phyloP scores from a whole-genome alignment of 495 filamentous ascomycete species.

The Penicillium maclennaniae region DNA sequence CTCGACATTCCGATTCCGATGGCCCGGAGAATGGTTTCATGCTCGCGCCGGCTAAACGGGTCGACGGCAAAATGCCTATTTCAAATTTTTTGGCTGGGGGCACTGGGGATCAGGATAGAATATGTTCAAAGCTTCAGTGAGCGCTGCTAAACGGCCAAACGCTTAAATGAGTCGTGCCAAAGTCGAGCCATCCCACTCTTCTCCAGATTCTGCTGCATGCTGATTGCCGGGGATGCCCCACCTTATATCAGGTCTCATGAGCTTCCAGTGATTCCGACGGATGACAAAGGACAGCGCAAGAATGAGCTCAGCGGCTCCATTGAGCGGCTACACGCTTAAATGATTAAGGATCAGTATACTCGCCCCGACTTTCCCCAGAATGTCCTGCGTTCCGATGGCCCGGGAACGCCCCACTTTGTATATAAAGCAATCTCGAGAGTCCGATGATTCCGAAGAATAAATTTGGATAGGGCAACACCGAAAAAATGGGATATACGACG shows the following conservation, averaged over 20 bases:
- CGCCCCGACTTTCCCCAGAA: neutral
- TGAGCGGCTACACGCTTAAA: slow-evolving; percentile 19
- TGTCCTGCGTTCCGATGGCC: neutral
- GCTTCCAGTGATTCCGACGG: neutral
- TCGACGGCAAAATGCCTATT: slow-evolving; percentile 19
- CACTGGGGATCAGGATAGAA: neutral
- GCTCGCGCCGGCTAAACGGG: neutral
- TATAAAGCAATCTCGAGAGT: neutral
- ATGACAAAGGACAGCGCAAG: neutral
- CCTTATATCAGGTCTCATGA: neutral
- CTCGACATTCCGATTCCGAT: neutral
- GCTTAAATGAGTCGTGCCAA: slow-evolving; percentile 3
- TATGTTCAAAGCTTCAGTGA: neutral
- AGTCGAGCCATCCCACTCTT: neutral
- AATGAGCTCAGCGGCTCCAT: slow-evolving; percentile 11
- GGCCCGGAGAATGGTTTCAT: neutral
- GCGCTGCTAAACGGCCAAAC: slow-evolving; percentile 17
- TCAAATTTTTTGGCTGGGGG: neutral
- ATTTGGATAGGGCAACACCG: neutral
- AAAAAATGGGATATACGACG: slow-evolving; percentile 36
- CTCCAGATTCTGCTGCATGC: neutral
- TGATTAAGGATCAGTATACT: neutral
- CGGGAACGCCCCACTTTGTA: slow-evolving; percentile 1
- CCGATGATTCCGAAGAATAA: neutral
- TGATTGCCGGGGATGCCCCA: slow-evolving; percentile 1